Base-by-base conservation (phyloP, 768 basidiomycete species). In the Podaxis sp. region DNA sequence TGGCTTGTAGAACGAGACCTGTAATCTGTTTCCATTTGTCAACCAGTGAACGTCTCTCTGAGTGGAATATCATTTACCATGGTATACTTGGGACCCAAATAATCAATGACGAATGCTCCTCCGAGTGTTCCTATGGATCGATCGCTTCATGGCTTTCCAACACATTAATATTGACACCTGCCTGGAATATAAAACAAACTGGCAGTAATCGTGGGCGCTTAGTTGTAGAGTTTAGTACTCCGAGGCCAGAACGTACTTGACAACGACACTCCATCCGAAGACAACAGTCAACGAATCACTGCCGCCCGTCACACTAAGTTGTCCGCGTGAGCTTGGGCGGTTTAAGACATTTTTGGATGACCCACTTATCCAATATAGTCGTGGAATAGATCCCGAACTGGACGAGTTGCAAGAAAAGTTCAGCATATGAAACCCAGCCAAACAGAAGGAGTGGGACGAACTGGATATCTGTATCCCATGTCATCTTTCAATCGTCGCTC, bases 261-360 rank as follows among this genome's bases (percentile, higher is more conserved):
- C 89, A 28, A 95, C 85, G 46, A 90, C 87, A 64, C 81, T 84
- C 94, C 93, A 95, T 16, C 93, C 93, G 63, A 95, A 86, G 11
- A 89, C 79, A 47, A 88, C 79, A 5, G 75, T 69, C 21, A 94
- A 76, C 6, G 84, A 77, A 9, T 70, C 67, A 32, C 72, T 70
- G 27, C 74, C 71, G 38, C 87, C 85, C 14, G 86, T 87, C 59
- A 93, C 79, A 58, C 86, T 90, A 58, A 27, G 13, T 38, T 25
- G 18, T 9, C 25, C 11, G 9, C 2, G 35, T 28, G 10, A 37
- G 40, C 3, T 9, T 11, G 35, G 25, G n/a, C 25, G 11, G 3
- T 5, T 38, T 7, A 21, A 32, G 27, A n/a, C 35, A 7, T 35
- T 62, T 5, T 57, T 18, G 7, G 44, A 37, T 52, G 13, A 38